Evolutionary conservation across 2,329 filamentous ascomycete genomes (phyloP), one percentile per base, ranked within the genome.

Genomic region (Xylariomycetidae sp.): DNA sequence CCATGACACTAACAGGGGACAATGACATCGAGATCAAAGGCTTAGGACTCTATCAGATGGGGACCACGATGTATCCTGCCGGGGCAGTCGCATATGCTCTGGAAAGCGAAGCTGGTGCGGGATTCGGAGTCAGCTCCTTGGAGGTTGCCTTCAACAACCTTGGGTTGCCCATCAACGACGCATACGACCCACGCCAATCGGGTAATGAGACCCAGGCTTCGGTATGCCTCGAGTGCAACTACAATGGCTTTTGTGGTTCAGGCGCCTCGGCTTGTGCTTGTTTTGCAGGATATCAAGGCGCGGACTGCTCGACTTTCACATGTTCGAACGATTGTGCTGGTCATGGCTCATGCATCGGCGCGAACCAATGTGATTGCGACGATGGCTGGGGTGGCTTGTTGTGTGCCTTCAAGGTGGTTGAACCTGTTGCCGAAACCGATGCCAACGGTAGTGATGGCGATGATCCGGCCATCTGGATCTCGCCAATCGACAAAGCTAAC

Each of bases 391-490:
- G 63, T 4, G 66, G 66, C 0, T 50, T 67, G 1, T 58, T 66
- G 35, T 72, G 67, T 46, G 61, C 61, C 3, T 70, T 69, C 41
- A 52, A 67, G 13, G 48, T 62, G 1, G 59, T 69, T 1, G 52
- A 62, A 36, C 51, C 66, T 2, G 50, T 53, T 3, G 59, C 55
- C 28, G 66, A 69, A 44, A 70, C 67, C 0, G 63, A 68, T 10
- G 56, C 60, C 9, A 62, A 61, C 12, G 64, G 64, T 0, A 62
- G 48, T 2, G 67, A 70, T 16, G 65, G 67, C 0, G 66, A 70
- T 22, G 67, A 70, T 30, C 67, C 68, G 0, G 66, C 66, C 0
- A 64, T 70, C 16, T 71, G 66, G 67, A 64, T 70, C 31, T 67
- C 65, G 1, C 63, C 66, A 0, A 44, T 50, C 2, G 46, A 57